Conservation (phyloP, 805 yeast species). For the Maudiozyma saulgeensis region DNA sequence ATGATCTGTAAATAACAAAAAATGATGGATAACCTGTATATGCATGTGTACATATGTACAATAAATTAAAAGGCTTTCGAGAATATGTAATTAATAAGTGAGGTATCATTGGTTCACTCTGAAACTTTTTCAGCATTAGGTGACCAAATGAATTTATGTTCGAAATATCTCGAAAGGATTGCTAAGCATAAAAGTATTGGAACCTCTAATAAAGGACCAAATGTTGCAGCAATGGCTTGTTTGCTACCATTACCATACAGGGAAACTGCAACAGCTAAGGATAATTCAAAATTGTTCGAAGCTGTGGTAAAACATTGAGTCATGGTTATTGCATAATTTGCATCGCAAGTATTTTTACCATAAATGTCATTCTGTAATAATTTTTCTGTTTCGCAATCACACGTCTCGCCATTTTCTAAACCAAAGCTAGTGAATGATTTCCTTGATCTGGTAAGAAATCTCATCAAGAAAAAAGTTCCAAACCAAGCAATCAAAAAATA, state of each 20-base stretch:
- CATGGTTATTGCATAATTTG: constrained; percentile 33
- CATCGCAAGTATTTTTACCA: constrained; percentile 29
- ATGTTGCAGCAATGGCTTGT: constrained; percentile 49
- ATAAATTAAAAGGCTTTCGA: too few species aligned
- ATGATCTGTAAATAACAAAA: too few species aligned
- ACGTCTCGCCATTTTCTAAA: constrained; percentile 6
- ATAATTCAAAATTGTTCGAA: constrained; percentile 48
- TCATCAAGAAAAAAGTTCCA: constrained; percentile 32
- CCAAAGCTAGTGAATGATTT: background rate
- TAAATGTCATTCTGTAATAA: constrained; percentile 12
- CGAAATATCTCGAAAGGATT: constrained; percentile 31
- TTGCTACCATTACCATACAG: constrained; percentile 43
- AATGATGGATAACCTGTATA: too few species aligned
- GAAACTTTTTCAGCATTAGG: too few species aligned
- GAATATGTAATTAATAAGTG: too few species aligned
- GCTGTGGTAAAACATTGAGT: constrained; percentile 52
- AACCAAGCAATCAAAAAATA: constrained; percentile 44
- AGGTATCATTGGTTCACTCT: too few species aligned
- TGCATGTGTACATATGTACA: too few species aligned
- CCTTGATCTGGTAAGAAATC: constrained; percentile 21
- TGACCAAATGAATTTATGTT: constrained; percentile 21
- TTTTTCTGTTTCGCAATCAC: constrained; percentile 34
- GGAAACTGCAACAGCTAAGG: constrained; percentile 45
- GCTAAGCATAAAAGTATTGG: constrained; percentile 38
- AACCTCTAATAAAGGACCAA: constrained; percentile 52